These are phyloP conservation scores for Porphyra umbilicalis DNA, from an alignment of 31 red algal species.

Conservation along the genomic window DNA sequence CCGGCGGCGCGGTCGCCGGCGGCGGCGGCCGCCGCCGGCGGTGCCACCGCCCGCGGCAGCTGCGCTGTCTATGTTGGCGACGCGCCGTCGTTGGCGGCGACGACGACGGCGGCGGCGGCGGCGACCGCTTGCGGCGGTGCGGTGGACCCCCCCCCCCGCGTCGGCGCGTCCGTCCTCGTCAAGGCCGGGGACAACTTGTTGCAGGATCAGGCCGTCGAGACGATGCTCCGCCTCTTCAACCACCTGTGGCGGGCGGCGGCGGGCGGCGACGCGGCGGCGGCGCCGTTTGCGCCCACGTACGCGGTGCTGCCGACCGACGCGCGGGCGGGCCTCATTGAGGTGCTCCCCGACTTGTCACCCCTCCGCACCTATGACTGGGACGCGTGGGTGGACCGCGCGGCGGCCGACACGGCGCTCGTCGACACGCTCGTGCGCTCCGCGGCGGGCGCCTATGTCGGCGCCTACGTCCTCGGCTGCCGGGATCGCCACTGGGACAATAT, in stretches of 20 bases:
- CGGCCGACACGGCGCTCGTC: slow-evolving; percentile 21
- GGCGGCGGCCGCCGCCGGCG: neutral
- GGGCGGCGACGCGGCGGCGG: slow-evolving; percentile 14
- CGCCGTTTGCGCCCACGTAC: slow-evolving; percentile 47
- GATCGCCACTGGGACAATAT: slow-evolving; percentile 86
- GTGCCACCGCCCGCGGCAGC: neutral
- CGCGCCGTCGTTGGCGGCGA: neutral
- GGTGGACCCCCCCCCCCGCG: slow-evolving; percentile 15
- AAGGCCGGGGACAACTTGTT: slow-evolving; percentile 81
- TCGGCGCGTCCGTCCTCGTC: slow-evolving; percentile 34
- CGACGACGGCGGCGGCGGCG: neutral
- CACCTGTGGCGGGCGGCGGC: slow-evolving; percentile 37
- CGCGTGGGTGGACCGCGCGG: slow-evolving; percentile 34
- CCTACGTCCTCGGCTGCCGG: slow-evolving; percentile 58
- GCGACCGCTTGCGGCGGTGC: no score
- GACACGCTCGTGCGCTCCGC: slow-evolving; percentile 57
- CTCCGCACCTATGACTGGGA: slow-evolving; percentile 70
- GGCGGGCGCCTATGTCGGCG: slow-evolving; percentile 63
- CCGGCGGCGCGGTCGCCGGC: neutral
- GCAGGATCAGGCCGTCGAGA: slow-evolving; percentile 68
- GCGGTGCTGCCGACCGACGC: slow-evolving; percentile 68
- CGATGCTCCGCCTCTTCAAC: slow-evolving; percentile 75
- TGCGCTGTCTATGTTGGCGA: neutral
- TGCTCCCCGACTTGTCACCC: slow-evolving; percentile 48
- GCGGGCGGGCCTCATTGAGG: slow-evolving; percentile 70